These are phyloP conservation scores for Colletotrichum zoysiae DNA, from an alignment of 2,329 filamentous ascomycete genomes.

Conservation along the genomic window DNA sequence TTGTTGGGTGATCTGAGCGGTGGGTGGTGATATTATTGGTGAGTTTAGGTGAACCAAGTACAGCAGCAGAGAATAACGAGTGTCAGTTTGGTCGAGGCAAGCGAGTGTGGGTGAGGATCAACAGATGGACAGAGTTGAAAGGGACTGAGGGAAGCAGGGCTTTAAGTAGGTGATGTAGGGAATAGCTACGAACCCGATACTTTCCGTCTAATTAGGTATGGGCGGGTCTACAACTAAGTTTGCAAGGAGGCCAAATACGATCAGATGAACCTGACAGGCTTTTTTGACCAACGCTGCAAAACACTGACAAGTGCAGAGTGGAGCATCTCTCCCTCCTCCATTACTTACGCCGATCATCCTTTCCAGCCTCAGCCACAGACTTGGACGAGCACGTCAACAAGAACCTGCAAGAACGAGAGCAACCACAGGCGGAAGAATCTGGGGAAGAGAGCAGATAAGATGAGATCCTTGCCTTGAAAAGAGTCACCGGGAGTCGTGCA, in stretches of 20 bases:
- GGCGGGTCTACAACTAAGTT: conserved; percentile 12
- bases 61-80: conserved; percentile 25
- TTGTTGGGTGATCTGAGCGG: conserved; percentile 20
- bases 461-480: conserved; percentile 6
- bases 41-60: conserved; percentile 4
- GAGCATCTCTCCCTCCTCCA: background rate
- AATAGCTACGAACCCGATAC: conserved; percentile 7
- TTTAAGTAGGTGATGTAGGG: conserved; percentile 34
- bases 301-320: conserved; percentile 1
- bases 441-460: conserved; percentile 5
- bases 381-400: background rate
- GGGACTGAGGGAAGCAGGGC: conserved; percentile 24
- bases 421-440: background rate
- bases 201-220: conserved; percentile 5
- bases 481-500: conserved; percentile 12
- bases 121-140: no score
- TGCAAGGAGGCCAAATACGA: conserved; percentile 12
- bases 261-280: conserved; percentile 24
- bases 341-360: background rate
- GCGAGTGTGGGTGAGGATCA: conserved; percentile 21
- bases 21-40: conserved; percentile 27
- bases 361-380: background rate
- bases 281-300: background rate
- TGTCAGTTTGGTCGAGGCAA: conserved; percentile 22
- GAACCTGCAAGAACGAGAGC: background rate